phyloP scores from a whole-genome alignment of 306 rosid species.

The Prunus mira region DNA sequence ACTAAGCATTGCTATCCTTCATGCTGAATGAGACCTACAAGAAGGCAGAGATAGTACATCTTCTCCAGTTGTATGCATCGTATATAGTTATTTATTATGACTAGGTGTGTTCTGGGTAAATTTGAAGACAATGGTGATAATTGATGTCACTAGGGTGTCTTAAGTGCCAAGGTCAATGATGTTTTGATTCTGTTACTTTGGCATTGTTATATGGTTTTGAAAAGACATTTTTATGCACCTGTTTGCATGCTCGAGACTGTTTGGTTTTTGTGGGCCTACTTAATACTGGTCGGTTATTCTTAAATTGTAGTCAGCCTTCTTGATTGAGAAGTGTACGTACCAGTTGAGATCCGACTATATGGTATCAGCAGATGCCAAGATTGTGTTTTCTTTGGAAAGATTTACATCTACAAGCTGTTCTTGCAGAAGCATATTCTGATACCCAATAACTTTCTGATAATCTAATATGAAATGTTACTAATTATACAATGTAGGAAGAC shows the following conservation, averaged over 20 bases:
- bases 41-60: background rate
- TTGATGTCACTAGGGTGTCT: background rate
- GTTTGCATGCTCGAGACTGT: background rate
- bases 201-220: too few species aligned
- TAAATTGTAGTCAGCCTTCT: background rate
- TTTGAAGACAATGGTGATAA: background rate
- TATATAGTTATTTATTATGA: too few species aligned
- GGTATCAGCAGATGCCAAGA: background rate
- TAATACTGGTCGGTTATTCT: background rate
- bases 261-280: background rate
- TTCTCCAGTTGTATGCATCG: too few species aligned
- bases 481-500: conserved; percentile 58
- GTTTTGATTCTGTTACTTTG: too few species aligned
- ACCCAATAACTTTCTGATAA: conserved; percentile 19
- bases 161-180: too few species aligned
- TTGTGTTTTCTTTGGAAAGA: background rate
- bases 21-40: background rate
- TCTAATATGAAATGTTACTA: conserved; percentile 9
- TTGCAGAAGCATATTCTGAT: background rate
- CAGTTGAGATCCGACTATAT: background rate
- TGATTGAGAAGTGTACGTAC: background rate
- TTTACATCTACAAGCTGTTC: background rate
- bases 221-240: too few species aligned
- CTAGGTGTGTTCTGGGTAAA: too few species aligned
- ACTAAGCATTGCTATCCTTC: background rate